Base-by-base conservation (phyloP, 306 rosid genomes). In the Nissolia schottii region DNA sequence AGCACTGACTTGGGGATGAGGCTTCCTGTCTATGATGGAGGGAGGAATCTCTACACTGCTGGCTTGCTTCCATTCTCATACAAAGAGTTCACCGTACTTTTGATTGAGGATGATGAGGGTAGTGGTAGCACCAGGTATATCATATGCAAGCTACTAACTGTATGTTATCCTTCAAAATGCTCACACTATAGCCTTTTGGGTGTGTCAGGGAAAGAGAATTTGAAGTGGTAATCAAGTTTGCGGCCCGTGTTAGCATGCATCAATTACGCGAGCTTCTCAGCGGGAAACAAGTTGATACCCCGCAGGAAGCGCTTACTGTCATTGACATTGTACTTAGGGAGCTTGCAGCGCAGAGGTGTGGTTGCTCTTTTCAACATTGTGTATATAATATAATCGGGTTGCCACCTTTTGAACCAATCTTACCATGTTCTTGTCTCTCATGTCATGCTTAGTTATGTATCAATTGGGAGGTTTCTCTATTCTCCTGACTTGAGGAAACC, bases 271-370 rank as follows among this genome's bases (percentile, higher is more conserved):
- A 71, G 41, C 83, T 83, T 83, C 74, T 79, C 3, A 62, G 74
- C 60, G 87, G 87, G 46, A 79, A 67, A 56, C 80, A 80, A 72
- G 76, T 76, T 31, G 68, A 60, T 46, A 66, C 79, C 3, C 87
- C 87, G 35, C 84, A 79, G 55, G 82, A 79, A 31, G 81, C 87
- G 8, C 86, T 82, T 69, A 78, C 23, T 46, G 74, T 82, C 45
- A 78, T 82, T 64, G 86, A 82, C 71, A 78, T 82, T 67, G 86
- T 82, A 1, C 74, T 82, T 40, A 78, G 80, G 78, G 83, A 78
- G 63, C 71, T 82, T 61, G 83, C 80, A 0, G 77, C 83, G 27
- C 78, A 82, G 31, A 82, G 86, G 86, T 82, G 25, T 23, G 23
- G 29, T 59, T 53, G 31, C 27, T 70, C 63, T 51, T 40, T 51